Base-by-base conservation (phyloP, 2,329 filamentous ascomycete species). In the Cyphellophora europaea region DNA sequence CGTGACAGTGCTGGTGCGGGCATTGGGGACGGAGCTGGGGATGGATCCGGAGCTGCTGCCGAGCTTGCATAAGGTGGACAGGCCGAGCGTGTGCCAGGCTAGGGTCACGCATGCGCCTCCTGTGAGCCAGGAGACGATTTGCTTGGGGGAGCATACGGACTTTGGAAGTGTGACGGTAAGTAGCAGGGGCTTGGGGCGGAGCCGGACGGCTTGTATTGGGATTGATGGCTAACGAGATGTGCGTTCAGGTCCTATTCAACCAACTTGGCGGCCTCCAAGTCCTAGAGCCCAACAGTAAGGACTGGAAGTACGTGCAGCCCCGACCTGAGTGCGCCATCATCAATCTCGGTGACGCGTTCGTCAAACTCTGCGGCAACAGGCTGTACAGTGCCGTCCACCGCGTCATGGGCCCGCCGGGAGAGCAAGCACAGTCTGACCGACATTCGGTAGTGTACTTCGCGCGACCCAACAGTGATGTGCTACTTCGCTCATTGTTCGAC, bases 341-440 rank as follows among this genome's bases (percentile, higher is more conserved):
- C 14, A 69, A 69, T 43, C 50, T 69, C 5, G 66, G 67, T 2
- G 66, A 69, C 45, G 60, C 62, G 2, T 47, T 68, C 35, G 61
- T 66, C 8, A 61, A 66, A 38, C 63, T 67, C 43, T 62, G 60
- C 1, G 54, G 49, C 1, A 63, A 62, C 0, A 40, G 53, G 6
- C 39, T 69, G 39, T 55, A 45, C 6, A 48, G 42, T n/a, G 42
- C 40, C 10, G 32, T 51, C 32, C 50, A 53, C 38, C 49, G 52
- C 23, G 49, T 54, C 8, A 42, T 49, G 1, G 39, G 38, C 3
- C 40, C 50, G 2, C 49, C 48, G 1, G 51, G 49, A 11, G 40
- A 41, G 11, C 48, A 50, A 38, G 42, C 33, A 1, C 17, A 27
- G n/a, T 35, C 41, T 3, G 25, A 35, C 4, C 39, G 48, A 5